Evolutionary conservation across 176 grass and related monocot species (phyloP).

Genomic region (Sorghum bicolor): DNA sequence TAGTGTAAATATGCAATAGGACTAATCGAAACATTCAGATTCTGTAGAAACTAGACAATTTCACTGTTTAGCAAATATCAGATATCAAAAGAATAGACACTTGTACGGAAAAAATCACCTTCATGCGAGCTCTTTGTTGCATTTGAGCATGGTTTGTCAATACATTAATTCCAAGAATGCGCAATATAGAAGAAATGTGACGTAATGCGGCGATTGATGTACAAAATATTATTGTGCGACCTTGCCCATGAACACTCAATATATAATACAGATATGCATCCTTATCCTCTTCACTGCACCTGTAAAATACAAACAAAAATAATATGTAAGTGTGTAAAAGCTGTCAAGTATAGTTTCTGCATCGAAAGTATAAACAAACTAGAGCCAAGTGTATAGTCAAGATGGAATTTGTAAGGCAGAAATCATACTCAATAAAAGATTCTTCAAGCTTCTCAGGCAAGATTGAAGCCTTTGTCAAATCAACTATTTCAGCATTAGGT

Average conservation of each 20-base stretch:
- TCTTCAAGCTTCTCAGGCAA: conserved; percentile 89
- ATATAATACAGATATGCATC: conserved; percentile 94
- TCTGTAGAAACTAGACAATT: not conserved
- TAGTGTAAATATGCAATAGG: not conserved
- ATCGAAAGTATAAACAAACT: conserved; percentile 21
- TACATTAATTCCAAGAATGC: conserved; percentile 58
- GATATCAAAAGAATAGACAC: not conserved
- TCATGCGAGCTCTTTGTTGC: conserved; percentile 98
- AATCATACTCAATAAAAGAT: conserved; percentile 83
- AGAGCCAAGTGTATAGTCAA: not conserved
- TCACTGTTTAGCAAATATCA: not conserved
- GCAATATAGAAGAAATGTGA: conserved; percentile 71
- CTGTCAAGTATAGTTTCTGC: not conserved
- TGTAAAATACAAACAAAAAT: conserved; percentile 36
- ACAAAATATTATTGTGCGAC: conserved; percentile 86
- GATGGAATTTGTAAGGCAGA: conserved; percentile 14
- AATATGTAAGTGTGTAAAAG: conserved; percentile 9
- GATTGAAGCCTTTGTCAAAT: conserved; percentile 79
- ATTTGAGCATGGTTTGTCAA: conserved; percentile 97
- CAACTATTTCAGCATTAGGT: conserved; percentile 77
- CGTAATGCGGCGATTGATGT: conserved; percentile 92
- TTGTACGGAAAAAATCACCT: conserved; percentile 46
- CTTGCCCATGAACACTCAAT: conserved; percentile 88
- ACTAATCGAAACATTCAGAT: conserved; percentile 2
- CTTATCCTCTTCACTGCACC: conserved; percentile 87